Evolutionary conservation across 1,139 yeast species (phyloP), one percentile per base, ranked within the genome.

Genomic region (Wickerhamomyces sp.): DNA sequence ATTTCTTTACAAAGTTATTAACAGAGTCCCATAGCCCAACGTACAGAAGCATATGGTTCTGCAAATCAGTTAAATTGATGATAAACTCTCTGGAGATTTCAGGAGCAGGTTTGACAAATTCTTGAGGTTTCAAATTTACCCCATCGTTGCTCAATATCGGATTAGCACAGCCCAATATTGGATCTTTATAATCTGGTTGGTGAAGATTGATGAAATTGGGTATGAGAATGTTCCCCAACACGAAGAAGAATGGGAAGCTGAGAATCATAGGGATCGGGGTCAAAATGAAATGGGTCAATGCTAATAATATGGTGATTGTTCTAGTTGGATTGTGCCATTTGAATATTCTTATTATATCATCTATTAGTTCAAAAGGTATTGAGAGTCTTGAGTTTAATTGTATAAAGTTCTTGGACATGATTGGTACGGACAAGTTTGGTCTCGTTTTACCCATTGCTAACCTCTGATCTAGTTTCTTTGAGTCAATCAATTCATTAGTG

Each of bases 21-120:
- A 76, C 43, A 27, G 69, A 67, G 60, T 88, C 94, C 69, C 81
- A 87, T 0, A 68, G 62, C n/a, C 65, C 60, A 10, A 83, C 78
- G 54, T 81, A 86, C 15, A 80, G 58, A n/a, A 80, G 59, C 88
- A 85, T 82, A 51, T 80, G 82, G 58, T 88, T 88, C 55, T 88
- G 96, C 41, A 88, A 68, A 62, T 88, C 96, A 1, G 95, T 86
- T 51, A 86, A 66, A 58, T 88, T 88, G 45, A 88, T 60, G 21
- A 82, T 63, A 56, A 87, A 88, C 57, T 88, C 96, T 39, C 86
- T 71, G 16, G 92, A 80, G 36, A 85, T 69, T 56, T 87, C 88
- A 2, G 92, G 86, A 3, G 81, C 85, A 0, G 95, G 95, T 44
- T 75, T 77, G n/a, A 38, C 31, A 2, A 33, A 31, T 3, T 64